Conservation (phyloP, 2,329 filamentous ascomycete genomes). For the Cucurbitaria berberidis region DNA sequence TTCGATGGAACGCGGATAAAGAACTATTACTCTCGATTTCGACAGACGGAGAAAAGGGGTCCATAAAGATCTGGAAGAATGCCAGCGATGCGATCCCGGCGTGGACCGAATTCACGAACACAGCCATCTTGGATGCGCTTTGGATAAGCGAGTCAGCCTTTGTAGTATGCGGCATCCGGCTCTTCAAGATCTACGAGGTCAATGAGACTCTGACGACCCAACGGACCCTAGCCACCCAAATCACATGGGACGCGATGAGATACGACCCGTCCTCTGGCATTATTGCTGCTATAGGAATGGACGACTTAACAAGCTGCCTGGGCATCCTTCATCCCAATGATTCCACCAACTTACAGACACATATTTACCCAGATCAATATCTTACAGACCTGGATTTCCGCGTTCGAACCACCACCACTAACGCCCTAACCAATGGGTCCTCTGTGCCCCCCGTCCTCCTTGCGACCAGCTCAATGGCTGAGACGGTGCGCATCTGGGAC, state of each 20-base stretch:
- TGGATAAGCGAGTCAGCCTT: conserved; percentile 54
- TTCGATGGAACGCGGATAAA: conserved; percentile 45
- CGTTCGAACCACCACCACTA: conserved; percentile 22
- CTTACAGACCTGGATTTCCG: conserved; percentile 53
- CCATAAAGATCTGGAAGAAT: conserved; percentile 49
- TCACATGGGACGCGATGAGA: conserved; percentile 48
- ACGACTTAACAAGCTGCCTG: conserved; percentile 36
- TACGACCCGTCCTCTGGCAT: conserved; percentile 51
- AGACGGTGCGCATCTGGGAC: conserved; percentile 51
- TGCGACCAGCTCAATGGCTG: conserved; percentile 51
- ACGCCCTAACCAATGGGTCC: conserved; percentile 22
- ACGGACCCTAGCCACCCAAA: conserved; percentile 39
- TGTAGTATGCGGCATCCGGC: conserved; percentile 51
- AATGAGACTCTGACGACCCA: conserved; percentile 33
- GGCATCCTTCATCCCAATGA: conserved; percentile 46
- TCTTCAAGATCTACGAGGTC: conserved; percentile 49
- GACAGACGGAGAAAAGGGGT: conserved; percentile 48
- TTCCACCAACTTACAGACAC: conserved; percentile 40
- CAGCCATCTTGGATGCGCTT: conserved; percentile 51
- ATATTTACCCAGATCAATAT: conserved; percentile 42
- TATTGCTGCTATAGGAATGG: conserved; percentile 42
- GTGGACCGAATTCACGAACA: conserved; percentile 51
- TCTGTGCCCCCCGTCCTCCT: conserved; percentile 40
- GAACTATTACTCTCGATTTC: conserved; percentile 47
- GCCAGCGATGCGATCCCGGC: conserved; percentile 46